Base-by-base conservation (phyloP, 192 early-diverging fungal species). In the Haplosporangium gracile region DNA sequence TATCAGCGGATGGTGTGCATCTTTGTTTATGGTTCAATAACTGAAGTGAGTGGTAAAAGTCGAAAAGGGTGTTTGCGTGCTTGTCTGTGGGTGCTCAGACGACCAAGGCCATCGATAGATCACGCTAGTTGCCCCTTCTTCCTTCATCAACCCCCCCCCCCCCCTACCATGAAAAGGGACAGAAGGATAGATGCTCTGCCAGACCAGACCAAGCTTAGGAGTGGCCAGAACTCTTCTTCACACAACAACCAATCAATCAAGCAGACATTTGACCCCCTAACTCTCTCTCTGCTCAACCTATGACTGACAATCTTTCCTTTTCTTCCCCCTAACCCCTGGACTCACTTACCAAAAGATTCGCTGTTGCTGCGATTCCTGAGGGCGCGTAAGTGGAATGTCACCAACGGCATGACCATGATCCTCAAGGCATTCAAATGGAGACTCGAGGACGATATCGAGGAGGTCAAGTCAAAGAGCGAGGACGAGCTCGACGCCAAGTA, bases 381-480 rank as follows among this genome's bases (percentile, higher is more conserved):
- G 32, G 97, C 97, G 38, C 93, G 97, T 76, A 98, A 98, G 82
- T 98, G 97, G 96, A 92, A 97, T 76, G 91, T 96, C 8, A 88
- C 92, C 49, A 94, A 94, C 45, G 95, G 96, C 1, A 84, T 95
- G 29, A 88, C 75, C 24, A 97, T 97, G 97, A 74, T 95, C 15
- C 77, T 94, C 29, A 87, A 91, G 40, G 91, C 93, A 18, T 84
- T 98, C 81, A 90, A 92, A 69, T 98, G 97, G 97, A 88, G 96
- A 43, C 70, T 93, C 18, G 92, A 93, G 70, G 89, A 89, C 73
- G 92, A 91, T 63, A 85, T 96, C 16, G 85, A 88, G 70, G 86
- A 89, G 68, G 76, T 96, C 26, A 78, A 81, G 79, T 32, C 71
- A n/a, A 80, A 81, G 29, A 78, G 68, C 40, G 84, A 86, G 49